Evolutionary conservation across 2,329 filamentous ascomycete species (phyloP), one percentile per base, ranked within the genome.

Genomic region (Ustulina deusta): DNA sequence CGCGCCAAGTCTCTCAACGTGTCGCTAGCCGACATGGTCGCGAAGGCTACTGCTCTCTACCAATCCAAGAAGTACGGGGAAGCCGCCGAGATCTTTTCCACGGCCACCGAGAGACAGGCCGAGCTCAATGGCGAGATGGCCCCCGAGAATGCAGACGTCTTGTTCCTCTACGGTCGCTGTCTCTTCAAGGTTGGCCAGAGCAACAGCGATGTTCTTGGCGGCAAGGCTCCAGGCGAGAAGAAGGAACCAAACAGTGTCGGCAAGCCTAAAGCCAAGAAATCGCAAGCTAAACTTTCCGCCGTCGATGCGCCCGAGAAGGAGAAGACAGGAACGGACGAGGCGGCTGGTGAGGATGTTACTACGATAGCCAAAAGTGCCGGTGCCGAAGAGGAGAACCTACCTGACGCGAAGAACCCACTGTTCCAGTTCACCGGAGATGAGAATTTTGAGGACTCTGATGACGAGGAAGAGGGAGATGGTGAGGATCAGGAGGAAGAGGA

Each of bases 341-440:
- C 81, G 56, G 79, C 82, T 6, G 81, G 85, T 71, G 83, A 86
- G 68, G 83, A 80, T 25, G 79, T 83, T 51, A 81, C 82, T 11
- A 78, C 81, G 46, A 80, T 79, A 22, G 79, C 82, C 0, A 83
- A 84, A 55, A 79, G 81, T 57, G 82, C 83, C n/a, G 72, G 60
- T 38, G 81, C 82, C 22, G 81, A 77, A 72, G 76, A 79, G 46
- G 74, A 81, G 61, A 79, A 78, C 68, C 77, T 75, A 2, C 52
- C 73, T 15, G 81, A 84, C 36, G 82, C 80, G 4, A 91, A 91
- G 79, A 95, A 94, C 79, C 89, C 93, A 0, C 88, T 93, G 70
- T 97, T 99, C 79, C 93, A 97, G 74, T 97, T 99, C 77, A 91
- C 90, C 4, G 96, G 96, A 65, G 95, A 98, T 77, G 95, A 97